phyloP scores from a whole-genome alignment of 768 basidiomycete genomes.

The Boletus huronensis region DNA sequence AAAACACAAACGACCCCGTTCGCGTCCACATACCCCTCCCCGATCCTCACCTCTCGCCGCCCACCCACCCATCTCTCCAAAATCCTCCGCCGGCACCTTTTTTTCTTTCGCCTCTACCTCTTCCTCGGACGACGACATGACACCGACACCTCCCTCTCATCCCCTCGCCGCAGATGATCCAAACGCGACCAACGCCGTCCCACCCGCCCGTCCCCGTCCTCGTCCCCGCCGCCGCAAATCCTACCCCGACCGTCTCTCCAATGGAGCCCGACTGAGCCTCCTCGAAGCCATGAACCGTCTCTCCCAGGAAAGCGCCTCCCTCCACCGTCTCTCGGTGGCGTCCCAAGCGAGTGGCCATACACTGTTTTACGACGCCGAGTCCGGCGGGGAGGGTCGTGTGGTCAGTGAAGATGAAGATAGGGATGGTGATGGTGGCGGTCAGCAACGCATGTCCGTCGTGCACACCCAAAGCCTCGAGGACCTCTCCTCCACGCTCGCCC shows the following conservation, averaged over 20 bases:
- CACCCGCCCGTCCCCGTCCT: slow-evolving; percentile 14
- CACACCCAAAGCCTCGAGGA: slow-evolving; percentile 26
- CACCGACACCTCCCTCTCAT: not conserved
- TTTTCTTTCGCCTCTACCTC: slow-evolving; percentile 16
- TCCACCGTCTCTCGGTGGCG: slow-evolving; percentile 20
- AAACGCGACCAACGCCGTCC: not conserved
- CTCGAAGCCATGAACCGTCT: slow-evolving; percentile 28
- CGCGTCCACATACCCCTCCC: slow-evolving; percentile 19
- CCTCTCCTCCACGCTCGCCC: slow-evolving; percentile 17
- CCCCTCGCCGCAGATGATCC: not conserved
- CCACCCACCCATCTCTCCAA: slow-evolving; percentile 22
- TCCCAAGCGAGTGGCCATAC: slow-evolving; percentile 29
- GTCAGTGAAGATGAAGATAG: not conserved
- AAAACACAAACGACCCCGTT: slow-evolving; percentile 11
- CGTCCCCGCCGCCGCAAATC: slow-evolving; percentile 22
- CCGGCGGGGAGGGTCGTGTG: not conserved
- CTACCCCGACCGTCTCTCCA: slow-evolving; percentile 23
- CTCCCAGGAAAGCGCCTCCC: slow-evolving; percentile 14
- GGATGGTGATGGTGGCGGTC: not conserved
- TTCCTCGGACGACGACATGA: slow-evolving; percentile 16
- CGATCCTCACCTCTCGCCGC: slow-evolving; percentile 11
- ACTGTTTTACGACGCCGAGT: slow-evolving; percentile 23
- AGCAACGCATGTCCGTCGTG: not conserved
- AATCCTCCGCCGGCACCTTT: slow-evolving; percentile 28
- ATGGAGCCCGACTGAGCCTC: slow-evolving; percentile 22